Evolutionary conservation across 352 stramenopile genomes (phyloP).

Genomic region (Phytophthora agathidicida): DNA sequence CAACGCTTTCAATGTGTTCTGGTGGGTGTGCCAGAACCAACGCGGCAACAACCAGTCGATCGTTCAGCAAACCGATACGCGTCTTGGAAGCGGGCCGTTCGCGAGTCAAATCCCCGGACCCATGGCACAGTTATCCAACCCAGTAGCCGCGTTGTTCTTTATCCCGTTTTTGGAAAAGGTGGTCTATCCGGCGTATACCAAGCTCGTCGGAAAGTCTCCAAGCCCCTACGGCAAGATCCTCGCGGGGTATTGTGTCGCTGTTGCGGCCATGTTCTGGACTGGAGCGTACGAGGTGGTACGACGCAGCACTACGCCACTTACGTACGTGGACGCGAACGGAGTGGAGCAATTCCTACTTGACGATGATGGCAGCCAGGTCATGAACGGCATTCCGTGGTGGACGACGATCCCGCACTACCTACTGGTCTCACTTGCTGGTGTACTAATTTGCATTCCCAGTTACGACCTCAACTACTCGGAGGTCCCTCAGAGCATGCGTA

Average conservation of each 20-base stretch:
- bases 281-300: slow-evolving; percentile 44
- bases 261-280: slow-evolving; percentile 49
- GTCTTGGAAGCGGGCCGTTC: slow-evolving; percentile 37
- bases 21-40: slow-evolving; percentile 63
- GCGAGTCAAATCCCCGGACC: slow-evolving; percentile 52
- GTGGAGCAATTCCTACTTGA: slow-evolving; percentile 34
- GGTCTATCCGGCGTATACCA: slow-evolving; percentile 49
- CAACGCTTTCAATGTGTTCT: slow-evolving; percentile 64
- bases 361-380: slow-evolving; percentile 27
- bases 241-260: slow-evolving; percentile 36
- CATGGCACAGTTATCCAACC: slow-evolving; percentile 57
- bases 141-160: slow-evolving; percentile 40
- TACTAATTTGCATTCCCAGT: slow-evolving; percentile 44
- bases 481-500: slow-evolving; percentile 39
- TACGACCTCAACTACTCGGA: slow-evolving; percentile 56
- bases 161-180: slow-evolving; percentile 46
- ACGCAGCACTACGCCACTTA: slow-evolving; percentile 21
- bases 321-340: slow-evolving; percentile 21
- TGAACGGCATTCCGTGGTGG: slow-evolving; percentile 30
- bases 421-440: slow-evolving; percentile 40
- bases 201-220: slow-evolving; percentile 37
- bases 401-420: slow-evolving; percentile 52
- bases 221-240: slow-evolving; percentile 47
- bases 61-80: slow-evolving; percentile 65
- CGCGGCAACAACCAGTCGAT: slow-evolving; percentile 72